Evolutionary conservation across 83 land plant genomes (phyloP), one percentile per base, ranked within the genome.

Genomic region (Diphasiastrum complanatum): DNA sequence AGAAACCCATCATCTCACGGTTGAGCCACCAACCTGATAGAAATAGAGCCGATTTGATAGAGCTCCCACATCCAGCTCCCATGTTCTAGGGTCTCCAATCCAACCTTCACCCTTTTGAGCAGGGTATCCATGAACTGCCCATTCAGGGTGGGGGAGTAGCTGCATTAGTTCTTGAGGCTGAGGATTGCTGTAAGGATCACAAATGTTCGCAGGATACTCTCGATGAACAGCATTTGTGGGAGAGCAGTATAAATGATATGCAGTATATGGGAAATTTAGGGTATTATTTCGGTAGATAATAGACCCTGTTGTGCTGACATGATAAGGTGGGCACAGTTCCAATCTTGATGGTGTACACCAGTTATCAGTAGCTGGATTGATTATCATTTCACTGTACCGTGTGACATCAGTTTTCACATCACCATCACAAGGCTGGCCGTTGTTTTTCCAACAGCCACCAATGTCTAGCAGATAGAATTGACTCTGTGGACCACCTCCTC

Each of bases 151-250:
- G 1, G 92, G 96, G 54, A 86, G 32, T 18, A 81, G 46, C 66
- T 89, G 96, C 65, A 83, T 4, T 2, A 89, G 71, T 74, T 89
- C 92, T 62, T 83, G 92, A 2, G 88, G 60, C 50, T 87, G 97
- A 2, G 97, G 97, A 63, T 87, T 91, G 73, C 95, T 91, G 66
- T 80, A 91, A 4, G 90, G 75, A 35, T 89, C 85, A 35, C 92
- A 89, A 11, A 74, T 10, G n/a, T 33, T 53, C 46, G 41, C 63
- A 1, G 96, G 96, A 45, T 58, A 51, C 75, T 81, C 92, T 5
- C 75, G 59, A 28, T 67, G 49, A 54, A 54, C 29, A 20, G 73
- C 96, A 57, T 86, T 83, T 1, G 88, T 78, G 0, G 92, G 85
- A 0, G 80, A 52, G 59, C 92, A 89, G 66, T 86, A 79, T 14